These are phyloP conservation scores for Cunninghamia lanceolata DNA, from an alignment of 75 land plant genomes.

Conservation along the genomic window DNA sequence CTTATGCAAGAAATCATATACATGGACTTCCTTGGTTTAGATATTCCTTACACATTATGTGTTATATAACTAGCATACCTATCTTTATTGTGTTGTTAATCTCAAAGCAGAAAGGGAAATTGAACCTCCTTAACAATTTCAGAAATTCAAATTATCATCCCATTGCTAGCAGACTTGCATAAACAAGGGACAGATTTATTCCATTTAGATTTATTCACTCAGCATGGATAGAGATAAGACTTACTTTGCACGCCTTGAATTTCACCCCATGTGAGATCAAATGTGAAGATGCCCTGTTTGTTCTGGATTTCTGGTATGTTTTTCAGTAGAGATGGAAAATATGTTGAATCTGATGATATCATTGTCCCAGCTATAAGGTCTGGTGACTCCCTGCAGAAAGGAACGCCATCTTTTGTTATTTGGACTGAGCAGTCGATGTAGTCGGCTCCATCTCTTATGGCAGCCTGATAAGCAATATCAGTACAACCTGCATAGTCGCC, in stretches of 20 bases:
- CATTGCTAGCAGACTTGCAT: background rate
- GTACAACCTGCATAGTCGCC: too few species aligned
- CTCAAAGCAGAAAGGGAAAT: background rate
- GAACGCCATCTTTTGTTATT: constrained; percentile 81
- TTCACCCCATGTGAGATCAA: constrained; percentile 82
- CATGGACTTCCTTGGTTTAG: background rate
- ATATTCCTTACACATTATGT: background rate
- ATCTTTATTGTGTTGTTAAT: background rate
- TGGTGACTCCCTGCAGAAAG: constrained; percentile 54
- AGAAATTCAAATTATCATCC: too few species aligned
- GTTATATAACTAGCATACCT: background rate
- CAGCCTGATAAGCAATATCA: too few species aligned
- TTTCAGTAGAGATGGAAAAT: constrained; percentile 20
- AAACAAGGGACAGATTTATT: background rate
- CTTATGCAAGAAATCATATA: background rate
- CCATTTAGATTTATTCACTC: background rate
- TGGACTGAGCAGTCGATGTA: constrained; percentile 88
- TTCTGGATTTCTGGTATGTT: constrained; percentile 44
- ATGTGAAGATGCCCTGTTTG: constrained; percentile 57
- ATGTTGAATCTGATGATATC: constrained; percentile 26
- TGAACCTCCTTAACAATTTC: background rate
- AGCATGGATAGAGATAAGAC: background rate
- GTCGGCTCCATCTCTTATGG: constrained; percentile 72
- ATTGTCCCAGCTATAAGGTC: constrained; percentile 50
- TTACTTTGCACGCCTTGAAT: constrained; percentile 73